Conservation (phyloP, 2,329 filamentous ascomycete species). For the Cladosporium sp. region DNA sequence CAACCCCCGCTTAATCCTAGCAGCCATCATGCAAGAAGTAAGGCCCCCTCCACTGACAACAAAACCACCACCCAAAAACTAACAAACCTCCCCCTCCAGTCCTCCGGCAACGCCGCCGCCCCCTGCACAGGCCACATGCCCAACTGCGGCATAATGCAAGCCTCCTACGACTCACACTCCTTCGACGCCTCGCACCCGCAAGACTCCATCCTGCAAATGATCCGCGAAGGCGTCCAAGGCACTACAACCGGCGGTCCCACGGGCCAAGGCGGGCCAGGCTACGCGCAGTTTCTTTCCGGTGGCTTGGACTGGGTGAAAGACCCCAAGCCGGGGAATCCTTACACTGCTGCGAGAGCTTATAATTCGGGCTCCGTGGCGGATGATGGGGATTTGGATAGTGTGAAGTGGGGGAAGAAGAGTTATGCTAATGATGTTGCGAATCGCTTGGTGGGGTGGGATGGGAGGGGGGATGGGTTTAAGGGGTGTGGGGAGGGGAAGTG, state of each 20-base stretch:
- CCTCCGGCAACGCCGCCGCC: conserved; percentile 15
- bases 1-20: conserved; percentile 20
- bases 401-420: conserved; percentile 5
- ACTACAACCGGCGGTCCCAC: conserved; percentile 4
- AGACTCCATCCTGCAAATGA: conserved; percentile 18
- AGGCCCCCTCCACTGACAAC: background rate
- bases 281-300: conserved; percentile 11
- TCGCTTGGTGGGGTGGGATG: conserved; percentile 23
- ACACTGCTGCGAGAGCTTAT: conserved; percentile 16
- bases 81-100: conserved; percentile 3
- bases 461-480: conserved; percentile 13
- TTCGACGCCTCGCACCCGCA: conserved; percentile 14
- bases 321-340: conserved; percentile 10
- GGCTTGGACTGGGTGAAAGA: conserved; percentile 9
- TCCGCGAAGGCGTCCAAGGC: conserved; percentile 19
- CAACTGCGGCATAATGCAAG: conserved; percentile 21
- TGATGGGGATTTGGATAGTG: conserved; percentile 9
- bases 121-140: conserved; percentile 15
- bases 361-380: conserved; percentile 9
- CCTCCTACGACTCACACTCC: conserved; percentile 10
- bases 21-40: conserved; percentile 21
- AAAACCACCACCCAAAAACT: no score
- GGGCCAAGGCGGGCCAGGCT: conserved; percentile 5
- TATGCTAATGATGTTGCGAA: conserved; percentile 24
- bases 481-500: no score